Conservation (phyloP, 1,139 yeast genomes). For the Suhomyces bokatorum region DNA sequence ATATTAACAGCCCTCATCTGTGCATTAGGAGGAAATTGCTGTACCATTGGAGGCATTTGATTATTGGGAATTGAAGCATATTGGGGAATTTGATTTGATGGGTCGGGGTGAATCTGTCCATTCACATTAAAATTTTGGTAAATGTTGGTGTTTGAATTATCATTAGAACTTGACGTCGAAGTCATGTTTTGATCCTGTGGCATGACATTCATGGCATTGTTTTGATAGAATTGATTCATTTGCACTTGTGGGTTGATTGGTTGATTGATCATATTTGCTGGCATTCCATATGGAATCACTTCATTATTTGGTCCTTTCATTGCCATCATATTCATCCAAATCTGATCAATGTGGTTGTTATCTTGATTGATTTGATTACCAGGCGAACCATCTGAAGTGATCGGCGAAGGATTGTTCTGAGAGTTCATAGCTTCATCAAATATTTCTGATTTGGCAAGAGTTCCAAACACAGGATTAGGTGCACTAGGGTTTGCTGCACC, state of each 20-base stretch:
- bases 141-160: background rate
- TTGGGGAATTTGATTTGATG: background rate
- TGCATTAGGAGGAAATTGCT: background rate
- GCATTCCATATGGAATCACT: background rate
- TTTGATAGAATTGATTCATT: background rate
- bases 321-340: conserved; percentile 20
- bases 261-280: background rate
- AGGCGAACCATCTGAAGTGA: conserved; percentile 9
- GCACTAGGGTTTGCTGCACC: background rate
- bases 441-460: background rate
- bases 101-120: background rate
- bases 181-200: background rate
- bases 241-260: background rate
- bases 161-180: background rate
- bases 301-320: conserved; percentile 8
- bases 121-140: background rate
- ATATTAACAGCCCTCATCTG: background rate
- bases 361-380: conserved; percentile 7
- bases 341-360: conserved; percentile 17
- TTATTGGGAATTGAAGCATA: conserved; percentile 2
- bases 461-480: background rate
- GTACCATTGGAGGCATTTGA: conserved; percentile 3
- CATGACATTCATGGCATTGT: background rate
- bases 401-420: background rate
- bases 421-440: background rate